A percentile compares a stretch with the other conserved stretches of the same genome.
phyloP scores from a whole-genome alignment of 2,329 filamentous ascomycete species.

The Aspergillus tubingensis region DNA sequence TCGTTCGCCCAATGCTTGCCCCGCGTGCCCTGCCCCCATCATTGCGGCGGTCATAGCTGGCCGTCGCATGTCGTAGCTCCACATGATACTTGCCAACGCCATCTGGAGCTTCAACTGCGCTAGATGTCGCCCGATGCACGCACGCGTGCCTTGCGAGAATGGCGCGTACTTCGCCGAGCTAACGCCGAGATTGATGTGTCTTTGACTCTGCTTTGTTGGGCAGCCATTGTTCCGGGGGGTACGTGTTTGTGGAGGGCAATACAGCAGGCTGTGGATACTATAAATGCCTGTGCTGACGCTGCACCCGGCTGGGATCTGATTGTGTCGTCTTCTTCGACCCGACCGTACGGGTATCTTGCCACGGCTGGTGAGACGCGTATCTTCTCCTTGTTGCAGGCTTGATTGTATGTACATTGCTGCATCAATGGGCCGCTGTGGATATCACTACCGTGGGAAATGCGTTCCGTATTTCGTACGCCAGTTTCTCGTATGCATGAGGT shows the following conservation, averaged over 20 bases:
- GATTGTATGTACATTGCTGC: constrained; percentile 12
- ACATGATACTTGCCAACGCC: background rate
- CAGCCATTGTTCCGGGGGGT: constrained; percentile 64
- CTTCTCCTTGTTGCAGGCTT: constrained; percentile 17
- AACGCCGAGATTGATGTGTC: background rate
- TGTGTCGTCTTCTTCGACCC: constrained; percentile 8
- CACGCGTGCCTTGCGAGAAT: background rate
- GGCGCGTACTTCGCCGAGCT: background rate
- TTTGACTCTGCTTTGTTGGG: constrained; percentile 32
- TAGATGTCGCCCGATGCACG: constrained; percentile 2
- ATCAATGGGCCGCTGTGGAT: constrained; percentile 13
- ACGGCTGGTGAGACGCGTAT: constrained; percentile 16
- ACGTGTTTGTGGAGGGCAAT: constrained; percentile 58
- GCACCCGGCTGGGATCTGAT: constrained; percentile 13
- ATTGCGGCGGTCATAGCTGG: background rate
- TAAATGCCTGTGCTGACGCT: constrained; percentile 16
- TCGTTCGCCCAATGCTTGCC: background rate
- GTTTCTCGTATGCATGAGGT: constrained; percentile 17
- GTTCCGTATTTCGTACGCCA: constrained; percentile 18
- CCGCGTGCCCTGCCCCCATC: background rate
- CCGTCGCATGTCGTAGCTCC: background rate
- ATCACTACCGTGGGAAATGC: constrained; percentile 16
- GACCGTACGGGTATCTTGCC: constrained; percentile 4
- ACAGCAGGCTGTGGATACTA: constrained; percentile 36
- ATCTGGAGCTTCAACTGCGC: background rate